These are phyloP conservation scores for Elasticomyces elasticus DNA, from an alignment of 495 filamentous ascomycete species.

Conservation along the genomic window DNA sequence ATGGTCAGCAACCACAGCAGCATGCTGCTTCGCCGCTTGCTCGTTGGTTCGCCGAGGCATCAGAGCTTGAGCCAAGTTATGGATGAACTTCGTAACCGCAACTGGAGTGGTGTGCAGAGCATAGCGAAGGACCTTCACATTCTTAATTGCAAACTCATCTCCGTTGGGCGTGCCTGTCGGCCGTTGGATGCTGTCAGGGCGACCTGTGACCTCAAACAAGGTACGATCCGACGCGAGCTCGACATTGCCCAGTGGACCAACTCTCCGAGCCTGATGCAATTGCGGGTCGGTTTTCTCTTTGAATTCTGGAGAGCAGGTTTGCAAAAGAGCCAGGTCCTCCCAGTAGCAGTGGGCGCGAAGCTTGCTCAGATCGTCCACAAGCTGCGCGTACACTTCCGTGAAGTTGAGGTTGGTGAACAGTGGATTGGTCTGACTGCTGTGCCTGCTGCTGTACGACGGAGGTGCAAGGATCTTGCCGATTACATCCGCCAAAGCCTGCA, in stretches of 20 bases:
- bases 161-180: neutral
- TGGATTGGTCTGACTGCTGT: constrained; percentile 37
- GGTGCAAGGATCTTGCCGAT: constrained; percentile 62
- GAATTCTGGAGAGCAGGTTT: constrained; percentile 56
- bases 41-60: constrained; percentile 62
- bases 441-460: constrained; percentile 8
- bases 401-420: constrained; percentile 65
- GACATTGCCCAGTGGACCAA: constrained; percentile 10
- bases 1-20: constrained; percentile 60
- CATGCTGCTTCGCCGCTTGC: constrained; percentile 52
- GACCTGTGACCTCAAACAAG: neutral
- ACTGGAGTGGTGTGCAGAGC: constrained; percentile 65
- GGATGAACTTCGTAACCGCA: constrained; percentile 65
- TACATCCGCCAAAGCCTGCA: constrained; percentile 62
- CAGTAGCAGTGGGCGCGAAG: constrained; percentile 68
- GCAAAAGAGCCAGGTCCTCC: constrained; percentile 70
- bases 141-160: constrained; percentile 42
- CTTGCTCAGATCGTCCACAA: constrained; percentile 62
- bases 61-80: constrained; percentile 68
- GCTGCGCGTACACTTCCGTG: constrained; percentile 60
- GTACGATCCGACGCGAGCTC: constrained; percentile 3
- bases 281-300: constrained; percentile 44
- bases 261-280: constrained; percentile 6
- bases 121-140: constrained; percentile 63
- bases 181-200: neutral